Conservation (phyloP, 352 stramenopile species). For the Blastocystis sp. region DNA sequence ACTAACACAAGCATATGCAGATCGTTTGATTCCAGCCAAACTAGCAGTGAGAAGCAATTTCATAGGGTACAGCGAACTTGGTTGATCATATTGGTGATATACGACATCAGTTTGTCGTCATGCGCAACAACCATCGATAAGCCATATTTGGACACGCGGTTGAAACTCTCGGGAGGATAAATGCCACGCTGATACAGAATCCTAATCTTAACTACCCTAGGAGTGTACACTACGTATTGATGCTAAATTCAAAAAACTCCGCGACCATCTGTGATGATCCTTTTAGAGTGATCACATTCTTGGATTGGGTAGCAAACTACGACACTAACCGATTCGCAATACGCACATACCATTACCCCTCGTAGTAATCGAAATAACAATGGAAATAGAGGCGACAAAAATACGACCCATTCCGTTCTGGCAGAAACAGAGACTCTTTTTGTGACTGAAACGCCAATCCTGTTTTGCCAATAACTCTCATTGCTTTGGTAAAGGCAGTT, state of each 20-base stretch:
- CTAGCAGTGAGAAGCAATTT: slow-evolving; percentile 38
- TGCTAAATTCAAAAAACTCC: slow-evolving; percentile 98
- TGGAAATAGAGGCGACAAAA: no score
- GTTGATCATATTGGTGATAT: slow-evolving; percentile 87
- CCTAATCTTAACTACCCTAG: slow-evolving; percentile 72
- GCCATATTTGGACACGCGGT: slow-evolving; percentile 92
- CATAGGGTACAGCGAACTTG: slow-evolving; percentile 79
- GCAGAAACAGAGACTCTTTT: background rate
- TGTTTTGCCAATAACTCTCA: slow-evolving; percentile 42
- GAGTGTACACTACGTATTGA: slow-evolving; percentile 84
- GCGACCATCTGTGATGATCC: slow-evolving; percentile 95
- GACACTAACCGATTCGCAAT: no score
- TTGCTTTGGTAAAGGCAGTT: background rate
- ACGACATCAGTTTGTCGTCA: slow-evolving; percentile 90
- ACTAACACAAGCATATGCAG: slow-evolving; percentile 95
- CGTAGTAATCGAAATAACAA: no score
- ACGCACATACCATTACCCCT: no score
- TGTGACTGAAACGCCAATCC: background rate
- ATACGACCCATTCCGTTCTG: background rate
- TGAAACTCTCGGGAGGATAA: slow-evolving; percentile 96
- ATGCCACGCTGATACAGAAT: slow-evolving; percentile 92
- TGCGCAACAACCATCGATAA: slow-evolving; percentile 94
- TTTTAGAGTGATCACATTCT: slow-evolving; percentile 96
- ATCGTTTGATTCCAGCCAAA: slow-evolving; percentile 88
- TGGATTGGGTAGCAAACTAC: slow-evolving; percentile 57